Base-by-base conservation (phyloP, 495 filamentous ascomycete genomes). In the Aspergillus conjunctus region DNA sequence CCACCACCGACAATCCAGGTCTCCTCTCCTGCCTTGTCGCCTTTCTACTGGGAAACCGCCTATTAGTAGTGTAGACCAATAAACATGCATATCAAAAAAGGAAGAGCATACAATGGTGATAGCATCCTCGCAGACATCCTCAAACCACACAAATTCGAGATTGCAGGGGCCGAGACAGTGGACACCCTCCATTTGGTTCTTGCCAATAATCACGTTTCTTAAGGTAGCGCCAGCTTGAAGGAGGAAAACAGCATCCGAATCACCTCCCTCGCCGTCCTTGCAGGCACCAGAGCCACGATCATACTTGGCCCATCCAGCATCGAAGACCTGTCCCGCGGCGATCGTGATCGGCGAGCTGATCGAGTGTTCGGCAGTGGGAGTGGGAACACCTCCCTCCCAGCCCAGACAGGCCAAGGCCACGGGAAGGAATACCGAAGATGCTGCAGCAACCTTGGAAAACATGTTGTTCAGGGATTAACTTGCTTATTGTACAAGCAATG, bases 1-100 rank as follows among this genome's bases (percentile, higher is more conserved):
- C 85, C 85, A 48, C 85, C 85, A 51, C 83, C 83, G 58, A 76
- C 81, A 62, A 86, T 67, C 58, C 60, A 64, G 18, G 50, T 59
- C 26, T 63, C 50, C 12, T 67, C 32, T 8, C 65, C 65, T 0
- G 61, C 61, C 15, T 58, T 55, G 54, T 67, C 60, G 21, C 63
- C 61, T 55, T 61, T 61, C 63, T 66, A 30, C 32, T 31, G n/a
- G 33, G 34, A 30, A 11, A 14, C 18, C 15, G 43, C 30, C 32
- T 46, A 26, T 59, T 22, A 43, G 12, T 34, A 6, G 18, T 26
- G 1, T 53, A 14, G 1, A 11, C 20, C 11, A 12, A 1, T 7
- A 10, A 12, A 11, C 37, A 4, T 9, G 3, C 3, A 41, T 41
- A 41, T 14, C 15, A 2, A 41, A 4, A 4, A 30, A 34, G 4